Conservation (phyloP, 768 basidiomycete species). For the Pilatotrama ljubarskyi region DNA sequence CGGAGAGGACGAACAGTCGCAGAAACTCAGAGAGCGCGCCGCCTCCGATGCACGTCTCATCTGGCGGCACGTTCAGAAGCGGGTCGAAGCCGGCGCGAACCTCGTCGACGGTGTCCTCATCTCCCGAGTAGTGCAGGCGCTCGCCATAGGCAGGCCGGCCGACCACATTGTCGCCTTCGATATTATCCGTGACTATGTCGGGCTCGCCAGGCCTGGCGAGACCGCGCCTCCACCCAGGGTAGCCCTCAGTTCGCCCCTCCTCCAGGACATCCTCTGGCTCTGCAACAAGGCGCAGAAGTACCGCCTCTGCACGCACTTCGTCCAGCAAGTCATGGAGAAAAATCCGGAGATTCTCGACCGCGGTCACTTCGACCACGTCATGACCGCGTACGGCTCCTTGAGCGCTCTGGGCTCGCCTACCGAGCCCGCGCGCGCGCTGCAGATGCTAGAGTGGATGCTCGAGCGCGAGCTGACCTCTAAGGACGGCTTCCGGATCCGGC, state of each 20-base stretch:
- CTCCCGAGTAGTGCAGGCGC: conserved; percentile 50
- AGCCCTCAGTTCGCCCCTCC: conserved; percentile 46
- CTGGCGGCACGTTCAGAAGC: conserved; percentile 66
- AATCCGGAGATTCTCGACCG: conserved; percentile 47
- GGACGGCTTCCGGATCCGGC: conserved; percentile 35
- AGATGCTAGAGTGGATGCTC: conserved; percentile 70
- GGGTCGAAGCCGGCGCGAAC: conserved; percentile 47
- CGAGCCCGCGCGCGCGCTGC: conserved; percentile 52
- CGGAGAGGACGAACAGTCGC: conserved; percentile 16
- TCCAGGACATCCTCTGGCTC: conserved; percentile 55
- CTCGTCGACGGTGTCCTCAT: conserved; percentile 55
- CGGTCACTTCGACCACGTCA: conserved; percentile 60
- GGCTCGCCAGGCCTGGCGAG: conserved; percentile 53
- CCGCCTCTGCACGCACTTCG: conserved; percentile 54
- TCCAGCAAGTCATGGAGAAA: conserved; percentile 56
- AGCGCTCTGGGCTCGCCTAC: conserved; percentile 42
- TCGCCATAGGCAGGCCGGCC: conserved; percentile 53
- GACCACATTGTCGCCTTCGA: conserved; percentile 71
- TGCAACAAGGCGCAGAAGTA: conserved; percentile 53
- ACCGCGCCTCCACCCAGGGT: conserved; percentile 36
- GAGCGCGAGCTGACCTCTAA: conserved; percentile 43
- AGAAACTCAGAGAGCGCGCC: conserved; percentile 38
- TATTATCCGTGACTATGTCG: conserved; percentile 61
- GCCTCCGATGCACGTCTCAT: conserved; percentile 70
- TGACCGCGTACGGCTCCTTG: conserved; percentile 49